phyloP scores from a whole-genome alignment of 768 basidiomycete genomes.

The Roridomyces roridus region DNA sequence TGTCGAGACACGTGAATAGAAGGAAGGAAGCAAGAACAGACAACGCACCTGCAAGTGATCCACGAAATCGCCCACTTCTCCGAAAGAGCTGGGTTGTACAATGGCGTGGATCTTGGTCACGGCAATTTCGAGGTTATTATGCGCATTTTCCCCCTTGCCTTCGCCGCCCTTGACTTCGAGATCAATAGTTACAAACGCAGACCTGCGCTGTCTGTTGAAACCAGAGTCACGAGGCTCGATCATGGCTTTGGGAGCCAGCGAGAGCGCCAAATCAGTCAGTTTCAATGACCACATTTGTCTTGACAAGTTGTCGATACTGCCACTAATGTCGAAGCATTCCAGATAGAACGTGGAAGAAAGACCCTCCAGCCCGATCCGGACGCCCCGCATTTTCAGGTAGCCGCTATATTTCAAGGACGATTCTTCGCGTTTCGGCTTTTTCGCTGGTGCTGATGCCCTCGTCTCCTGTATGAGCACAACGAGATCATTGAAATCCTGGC shows the following conservation, averaged over 20 bases:
- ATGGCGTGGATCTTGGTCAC: conserved; percentile 88
- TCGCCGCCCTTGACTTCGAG: conserved; percentile 51
- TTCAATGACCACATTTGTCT: conserved; percentile 69
- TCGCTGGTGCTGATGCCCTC: conserved; percentile 37
- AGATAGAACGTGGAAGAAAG: conserved; percentile 74
- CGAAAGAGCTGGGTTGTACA: conserved; percentile 92
- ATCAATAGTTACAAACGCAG: conserved; percentile 88
- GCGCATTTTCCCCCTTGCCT: conserved; percentile 27
- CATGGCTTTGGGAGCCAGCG: conserved; percentile 69
- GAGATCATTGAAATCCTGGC: conserved; percentile 86
- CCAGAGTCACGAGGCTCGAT: conserved; percentile 39
- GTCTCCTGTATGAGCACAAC: conserved; percentile 70
- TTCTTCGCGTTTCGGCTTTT: conserved; percentile 11
- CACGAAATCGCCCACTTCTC: conserved; percentile 87
- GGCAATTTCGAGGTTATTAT: conserved; percentile 53
- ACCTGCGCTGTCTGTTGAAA: conserved; percentile 66
- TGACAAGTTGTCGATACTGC: conserved; percentile 55
- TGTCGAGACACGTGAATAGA: conserved; percentile 33
- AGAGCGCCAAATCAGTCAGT: conserved; percentile 81
- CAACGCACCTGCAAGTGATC: conserved; percentile 90
- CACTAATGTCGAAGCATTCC: conserved; percentile 77
- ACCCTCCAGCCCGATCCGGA: conserved; percentile 81
- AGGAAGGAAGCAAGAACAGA: too few species aligned
- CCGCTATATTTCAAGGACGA: conserved; percentile 48
- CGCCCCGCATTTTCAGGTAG: conserved; percentile 75